A percentile compares a stretch with the other conserved stretches of the same genome.
Conservation (phyloP, 257 asterid genomes). For the Solanum corneliomulleri region DNA sequence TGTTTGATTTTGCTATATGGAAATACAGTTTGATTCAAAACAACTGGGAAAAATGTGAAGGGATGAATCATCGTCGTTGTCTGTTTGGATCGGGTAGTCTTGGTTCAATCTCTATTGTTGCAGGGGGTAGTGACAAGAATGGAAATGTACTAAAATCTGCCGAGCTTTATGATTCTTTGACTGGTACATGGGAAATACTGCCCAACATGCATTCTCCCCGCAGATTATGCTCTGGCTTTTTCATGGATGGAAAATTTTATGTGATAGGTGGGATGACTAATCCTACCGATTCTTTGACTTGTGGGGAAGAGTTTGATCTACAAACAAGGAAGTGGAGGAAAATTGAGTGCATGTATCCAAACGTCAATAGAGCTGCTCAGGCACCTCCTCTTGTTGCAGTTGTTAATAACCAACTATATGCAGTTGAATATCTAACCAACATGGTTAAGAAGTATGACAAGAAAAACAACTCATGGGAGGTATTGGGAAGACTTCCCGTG, state of each 20-base stretch:
- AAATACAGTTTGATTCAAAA: constrained; percentile 42
- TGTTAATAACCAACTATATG: constrained; percentile 58
- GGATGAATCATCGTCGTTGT: constrained; percentile 71
- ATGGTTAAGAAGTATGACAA: constrained; percentile 72
- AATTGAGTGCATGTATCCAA: constrained; percentile 72
- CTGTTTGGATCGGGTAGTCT: constrained; percentile 68
- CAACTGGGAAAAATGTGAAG: constrained; percentile 59
- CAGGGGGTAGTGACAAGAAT: constrained; percentile 71
- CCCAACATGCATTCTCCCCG: constrained; percentile 88
- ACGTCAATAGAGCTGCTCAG: constrained; percentile 70
- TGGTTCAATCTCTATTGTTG: constrained; percentile 59
- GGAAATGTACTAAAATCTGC: constrained; percentile 71
- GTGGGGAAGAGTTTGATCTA: constrained; percentile 77
- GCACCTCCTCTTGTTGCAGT: constrained; percentile 97
- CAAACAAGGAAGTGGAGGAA: constrained; percentile 63
- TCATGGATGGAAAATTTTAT: constrained; percentile 69
- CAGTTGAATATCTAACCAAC: constrained; percentile 67
- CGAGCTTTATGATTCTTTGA: constrained; percentile 58
- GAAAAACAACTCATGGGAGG: constrained; percentile 50
- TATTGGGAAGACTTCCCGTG: constrained; percentile 75
- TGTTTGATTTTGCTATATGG: constrained; percentile 79
- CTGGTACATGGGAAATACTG: constrained; percentile 63
- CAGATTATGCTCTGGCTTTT: constrained; percentile 69
- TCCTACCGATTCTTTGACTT: constrained; percentile 56
- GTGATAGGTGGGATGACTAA: constrained; percentile 86